Evolutionary conservation across 495 filamentous ascomycete species (phyloP).

Genomic region (Podospora tetraspora): DNA sequence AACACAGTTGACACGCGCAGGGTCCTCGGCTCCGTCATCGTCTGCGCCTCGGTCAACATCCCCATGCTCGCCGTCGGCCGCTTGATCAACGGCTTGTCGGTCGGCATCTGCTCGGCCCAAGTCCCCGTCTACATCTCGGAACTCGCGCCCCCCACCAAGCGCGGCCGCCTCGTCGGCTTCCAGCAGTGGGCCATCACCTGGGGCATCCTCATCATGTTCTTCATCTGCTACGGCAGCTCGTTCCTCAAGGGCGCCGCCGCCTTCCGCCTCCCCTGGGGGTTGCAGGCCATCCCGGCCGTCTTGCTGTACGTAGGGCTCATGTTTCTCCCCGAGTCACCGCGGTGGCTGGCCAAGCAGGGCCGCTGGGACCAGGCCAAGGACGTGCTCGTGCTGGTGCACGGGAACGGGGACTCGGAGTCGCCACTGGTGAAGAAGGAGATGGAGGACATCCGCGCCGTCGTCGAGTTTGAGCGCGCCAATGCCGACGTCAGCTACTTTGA

Average conservation of each 20-base stretch:
- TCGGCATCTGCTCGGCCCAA: conserved; percentile 74
- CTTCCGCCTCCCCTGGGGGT: conserved; percentile 71
- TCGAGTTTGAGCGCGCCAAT: conserved; percentile 61
- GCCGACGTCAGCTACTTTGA: conserved; percentile 62
- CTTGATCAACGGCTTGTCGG: conserved; percentile 68
- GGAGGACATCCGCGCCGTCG: conserved; percentile 62
- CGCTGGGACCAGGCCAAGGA: conserved; percentile 64
- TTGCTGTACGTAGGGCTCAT: conserved; percentile 58
- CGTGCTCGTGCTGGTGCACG: conserved; percentile 64
- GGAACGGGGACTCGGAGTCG: conserved; percentile 55
- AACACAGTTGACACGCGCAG: conserved; percentile 16
- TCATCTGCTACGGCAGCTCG: conserved; percentile 68
- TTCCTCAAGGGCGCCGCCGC: conserved; percentile 56
- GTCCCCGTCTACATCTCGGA: conserved; percentile 78
- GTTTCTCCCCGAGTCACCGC: conserved; percentile 68
- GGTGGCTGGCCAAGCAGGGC: conserved; percentile 70
- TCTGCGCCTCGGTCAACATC: conserved; percentile 68
- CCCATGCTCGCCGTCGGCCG: conserved; percentile 69
- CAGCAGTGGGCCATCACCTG: conserved; percentile 79
- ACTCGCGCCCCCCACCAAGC: conserved; percentile 60
- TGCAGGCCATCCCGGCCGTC: conserved; percentile 68
- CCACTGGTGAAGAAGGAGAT: conserved; percentile 62
- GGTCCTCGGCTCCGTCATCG: conserved; percentile 58
- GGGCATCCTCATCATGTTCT: conserved; percentile 74
- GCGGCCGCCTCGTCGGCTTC: conserved; percentile 64